Conservation (phyloP, 495 filamentous ascomycete species). For the Xylaria palmicola region DNA sequence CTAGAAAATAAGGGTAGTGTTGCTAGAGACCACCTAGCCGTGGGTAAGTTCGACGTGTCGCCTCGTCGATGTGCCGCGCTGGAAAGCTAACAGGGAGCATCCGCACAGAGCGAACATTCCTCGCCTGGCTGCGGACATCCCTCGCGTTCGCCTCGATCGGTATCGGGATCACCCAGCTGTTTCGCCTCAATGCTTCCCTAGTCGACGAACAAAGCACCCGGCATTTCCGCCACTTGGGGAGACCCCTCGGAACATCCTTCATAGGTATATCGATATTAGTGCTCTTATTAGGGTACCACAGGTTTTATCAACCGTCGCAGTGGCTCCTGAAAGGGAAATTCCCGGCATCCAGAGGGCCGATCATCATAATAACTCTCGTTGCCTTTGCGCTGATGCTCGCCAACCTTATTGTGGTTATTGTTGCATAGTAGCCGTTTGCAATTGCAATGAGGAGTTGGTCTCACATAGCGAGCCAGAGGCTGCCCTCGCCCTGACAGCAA, state of each 20-base stretch:
- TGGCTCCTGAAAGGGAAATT: slow-evolving; percentile 95
- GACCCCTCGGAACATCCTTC: slow-evolving; percentile 92
- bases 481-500: not conserved
- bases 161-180: slow-evolving; percentile 93
- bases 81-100: slow-evolving; percentile 17
- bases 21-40: slow-evolving; percentile 87
- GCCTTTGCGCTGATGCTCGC: slow-evolving; percentile 69
- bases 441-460: slow-evolving; percentile 22
- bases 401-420: slow-evolving; percentile 68
- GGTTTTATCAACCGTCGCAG: slow-evolving; percentile 65
- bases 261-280: slow-evolving; percentile 83
- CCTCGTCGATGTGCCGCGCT: not conserved
- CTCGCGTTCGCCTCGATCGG: slow-evolving; percentile 95
- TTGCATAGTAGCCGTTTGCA: slow-evolving; percentile 59
- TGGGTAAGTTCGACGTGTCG: slow-evolving; percentile 60
- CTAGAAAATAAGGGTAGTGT: slow-evolving; percentile 97
- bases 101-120: slow-evolving; percentile 84
- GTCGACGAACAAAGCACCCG: slow-evolving; percentile 30
- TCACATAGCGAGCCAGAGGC: not conserved
- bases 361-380: slow-evolving; percentile 72
- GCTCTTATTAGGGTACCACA: slow-evolving; percentile 73
- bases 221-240: slow-evolving; percentile 67
- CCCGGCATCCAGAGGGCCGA: slow-evolving; percentile 83
- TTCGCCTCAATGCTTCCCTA: slow-evolving; percentile 80
- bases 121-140: slow-evolving; percentile 95